A percentile compares a stretch with the other conserved stretches of the same genome.
phyloP scores from a whole-genome alignment of 1,284 basidiomycete species.

The Ceraceosorus guamensis region DNA sequence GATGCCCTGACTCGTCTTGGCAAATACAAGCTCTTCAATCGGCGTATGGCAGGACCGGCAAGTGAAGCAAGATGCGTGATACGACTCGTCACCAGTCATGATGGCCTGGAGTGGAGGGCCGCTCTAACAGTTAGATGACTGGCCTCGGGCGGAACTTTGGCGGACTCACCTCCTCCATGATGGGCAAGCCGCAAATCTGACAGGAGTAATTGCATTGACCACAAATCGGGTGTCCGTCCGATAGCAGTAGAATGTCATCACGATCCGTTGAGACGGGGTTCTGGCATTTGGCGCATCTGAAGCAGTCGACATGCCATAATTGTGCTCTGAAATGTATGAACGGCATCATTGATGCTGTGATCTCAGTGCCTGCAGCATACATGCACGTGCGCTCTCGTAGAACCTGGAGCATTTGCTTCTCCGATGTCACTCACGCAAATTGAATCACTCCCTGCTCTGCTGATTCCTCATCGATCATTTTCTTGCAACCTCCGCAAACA shows the following conservation, averaged over 20 bases:
- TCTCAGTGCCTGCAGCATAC: not conserved
- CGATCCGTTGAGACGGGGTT: constrained; percentile 61
- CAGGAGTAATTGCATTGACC: constrained; percentile 85
- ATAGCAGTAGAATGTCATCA: constrained; percentile 87
- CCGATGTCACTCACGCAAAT: constrained; percentile 21
- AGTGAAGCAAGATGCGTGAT: constrained; percentile 97
- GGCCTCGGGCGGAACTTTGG: not conserved
- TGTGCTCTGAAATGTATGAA: constrained; percentile 13
- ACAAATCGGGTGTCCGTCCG: constrained; percentile 93
- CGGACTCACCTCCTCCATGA: constrained; percentile 23
- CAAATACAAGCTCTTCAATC: constrained; percentile 96
- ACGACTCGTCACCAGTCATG: constrained; percentile 94
- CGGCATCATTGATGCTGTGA: not conserved
- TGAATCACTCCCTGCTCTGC: constrained; percentile 37
- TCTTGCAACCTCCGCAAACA: constrained; percentile 36
- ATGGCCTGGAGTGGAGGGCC: constrained; percentile 95
- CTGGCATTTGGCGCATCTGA: constrained; percentile 49
- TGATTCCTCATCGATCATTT: constrained; percentile 33
- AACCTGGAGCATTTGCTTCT: not conserved
- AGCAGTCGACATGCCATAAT: constrained; percentile 42
- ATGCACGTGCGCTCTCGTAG: not conserved
- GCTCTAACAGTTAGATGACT: not conserved
- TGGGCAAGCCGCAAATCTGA: constrained; percentile 34
- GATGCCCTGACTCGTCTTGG: constrained; percentile 95
- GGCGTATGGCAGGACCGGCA: constrained; percentile 88